Percentiles rank a stretch among this genome's conserved stretches.
These are phyloP conservation scores for Drechslerella coelobrocha DNA, from an alignment of 2,329 filamentous ascomycete species.

Conservation along the genomic window DNA sequence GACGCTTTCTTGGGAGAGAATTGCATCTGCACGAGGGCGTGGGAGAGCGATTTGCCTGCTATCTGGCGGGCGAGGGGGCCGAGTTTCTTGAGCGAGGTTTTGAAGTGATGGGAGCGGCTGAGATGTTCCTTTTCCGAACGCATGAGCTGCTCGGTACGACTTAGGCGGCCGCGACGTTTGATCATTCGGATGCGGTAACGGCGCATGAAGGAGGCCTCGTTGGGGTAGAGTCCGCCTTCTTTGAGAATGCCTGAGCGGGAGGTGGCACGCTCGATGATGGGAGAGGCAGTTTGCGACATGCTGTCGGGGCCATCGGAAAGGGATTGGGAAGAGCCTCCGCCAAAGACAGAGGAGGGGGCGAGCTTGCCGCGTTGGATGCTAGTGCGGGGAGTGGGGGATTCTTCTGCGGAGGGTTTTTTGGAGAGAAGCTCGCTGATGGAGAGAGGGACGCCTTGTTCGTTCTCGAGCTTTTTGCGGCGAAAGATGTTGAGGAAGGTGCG, in stretches of 20 bases:
- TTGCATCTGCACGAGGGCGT: conserved; percentile 91
- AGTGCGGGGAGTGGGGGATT: conserved; percentile 11
- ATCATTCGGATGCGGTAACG: conserved; percentile 83
- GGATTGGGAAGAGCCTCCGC: conserved; percentile 55
- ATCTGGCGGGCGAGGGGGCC: conserved; percentile 86
- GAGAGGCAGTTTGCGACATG: conserved; percentile 6
- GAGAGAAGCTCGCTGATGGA: conserved; percentile 59
- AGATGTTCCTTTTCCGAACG: conserved; percentile 58
- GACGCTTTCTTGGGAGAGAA: conserved; percentile 95
- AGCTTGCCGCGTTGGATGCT: conserved; percentile 60
- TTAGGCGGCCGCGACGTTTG: conserved; percentile 70
- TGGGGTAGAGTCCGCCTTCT: conserved; percentile 61
- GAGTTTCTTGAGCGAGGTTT: conserved; percentile 91
- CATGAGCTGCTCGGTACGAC: conserved; percentile 71
- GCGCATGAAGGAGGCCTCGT: conserved; percentile 71
- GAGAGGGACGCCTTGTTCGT: conserved; percentile 32
- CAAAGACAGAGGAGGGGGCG: conserved; percentile 63
- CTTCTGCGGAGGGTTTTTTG: conserved; percentile 31
- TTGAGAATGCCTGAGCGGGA: conserved; percentile 64
- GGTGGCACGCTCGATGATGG: conserved; percentile 17
- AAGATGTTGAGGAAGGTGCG: conserved; percentile 42
- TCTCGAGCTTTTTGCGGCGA: conserved; percentile 38
- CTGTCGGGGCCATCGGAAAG: conserved; percentile 55
- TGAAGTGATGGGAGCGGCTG: conserved; percentile 73
- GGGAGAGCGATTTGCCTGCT: conserved; percentile 87